Conservation (phyloP, 1,284 basidiomycete genomes). For the Thelephora terrestris region DNA sequence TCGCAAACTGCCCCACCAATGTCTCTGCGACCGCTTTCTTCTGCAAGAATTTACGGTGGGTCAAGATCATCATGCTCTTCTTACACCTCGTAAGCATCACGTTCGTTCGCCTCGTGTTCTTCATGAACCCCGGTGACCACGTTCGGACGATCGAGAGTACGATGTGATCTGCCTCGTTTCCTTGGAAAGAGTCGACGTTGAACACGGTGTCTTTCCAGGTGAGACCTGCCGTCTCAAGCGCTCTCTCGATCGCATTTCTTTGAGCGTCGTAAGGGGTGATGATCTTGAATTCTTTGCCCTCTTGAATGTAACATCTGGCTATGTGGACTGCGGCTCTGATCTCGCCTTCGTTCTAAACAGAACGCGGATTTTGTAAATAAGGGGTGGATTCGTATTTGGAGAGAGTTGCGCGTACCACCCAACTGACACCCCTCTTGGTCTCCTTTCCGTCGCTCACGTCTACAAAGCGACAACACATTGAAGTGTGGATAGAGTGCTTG, state of each 20-base stretch:
- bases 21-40: slow-evolving; percentile 7
- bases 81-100: slow-evolving; percentile 38
- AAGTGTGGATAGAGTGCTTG: slow-evolving; percentile 19
- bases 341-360: slow-evolving; percentile 32
- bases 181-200: slow-evolving; percentile 41
- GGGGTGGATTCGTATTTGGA: background rate
- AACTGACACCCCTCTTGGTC: slow-evolving; percentile 26
- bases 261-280: slow-evolving; percentile 52
- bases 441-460: slow-evolving; percentile 35
- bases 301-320: slow-evolving; percentile 15
- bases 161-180: slow-evolving; percentile 35
- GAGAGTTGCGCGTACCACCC: slow-evolving; percentile 25
- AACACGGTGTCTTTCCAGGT: slow-evolving; percentile 34
- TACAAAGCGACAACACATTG: slow-evolving; percentile 32
- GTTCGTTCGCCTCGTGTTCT: slow-evolving; percentile 47
- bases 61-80: slow-evolving; percentile 16
- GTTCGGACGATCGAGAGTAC: slow-evolving; percentile 57
- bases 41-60: slow-evolving; percentile 13
- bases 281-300: slow-evolving; percentile 28
- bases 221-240: slow-evolving; percentile 26
- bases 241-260: slow-evolving; percentile 30
- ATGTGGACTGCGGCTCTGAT: slow-evolving; percentile 29
- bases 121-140: slow-evolving; percentile 45
- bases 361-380: background rate
- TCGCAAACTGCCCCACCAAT: slow-evolving; percentile 10